Evolutionary conservation across 805 yeast species (phyloP), one percentile per base, ranked within the genome.

Genomic region (Torulaspora gathmanii): DNA sequence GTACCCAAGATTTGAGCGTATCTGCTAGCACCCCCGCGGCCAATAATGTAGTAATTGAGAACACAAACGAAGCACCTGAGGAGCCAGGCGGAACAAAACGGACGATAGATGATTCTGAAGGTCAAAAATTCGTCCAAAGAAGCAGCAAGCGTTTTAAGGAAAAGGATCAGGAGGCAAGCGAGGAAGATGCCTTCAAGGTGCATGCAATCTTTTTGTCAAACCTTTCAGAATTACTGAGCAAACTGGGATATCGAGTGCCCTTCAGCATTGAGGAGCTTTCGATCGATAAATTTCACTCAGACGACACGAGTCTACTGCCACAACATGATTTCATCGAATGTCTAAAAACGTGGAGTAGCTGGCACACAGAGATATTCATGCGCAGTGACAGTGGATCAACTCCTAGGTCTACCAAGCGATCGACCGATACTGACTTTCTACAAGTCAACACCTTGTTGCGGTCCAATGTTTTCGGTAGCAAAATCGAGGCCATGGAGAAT

Each of bases 91-190:
- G 23, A 50, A 56, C 30, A 37, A 54, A 45, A 45, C 37, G 56
- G 44, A 44, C 53, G 41, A 54, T 50, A 5, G 58, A 53, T 5
- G 62, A 30, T n/a, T 12, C 39, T 1, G 62, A 54, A 5, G 28
- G 44, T 10, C 37, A 51, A 49, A 34, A 56, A 29, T 53, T 55
- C 4, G 60, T 60, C 10, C 71, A 65, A 39, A 54, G 75, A 47
- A 53, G 65, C 7, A 72, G 75, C 46, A 74, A 72, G 51, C 51
- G 76, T 19, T 64, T 68, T 40, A 63, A 66, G 36, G 69, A 63
- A 15, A 60, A 55, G 22, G 67, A 65, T 8, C 52, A 49, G 9
- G 57, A 47, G 8, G 38, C 37, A 23, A 49, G 37, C 6, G 47
- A 50, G 9, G 52, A 46, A 19, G 48, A 51, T 8, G 40, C 45